phyloP scores from a whole-genome alignment of 495 filamentous ascomycete genomes.

The Aspergillus biplanus region DNA sequence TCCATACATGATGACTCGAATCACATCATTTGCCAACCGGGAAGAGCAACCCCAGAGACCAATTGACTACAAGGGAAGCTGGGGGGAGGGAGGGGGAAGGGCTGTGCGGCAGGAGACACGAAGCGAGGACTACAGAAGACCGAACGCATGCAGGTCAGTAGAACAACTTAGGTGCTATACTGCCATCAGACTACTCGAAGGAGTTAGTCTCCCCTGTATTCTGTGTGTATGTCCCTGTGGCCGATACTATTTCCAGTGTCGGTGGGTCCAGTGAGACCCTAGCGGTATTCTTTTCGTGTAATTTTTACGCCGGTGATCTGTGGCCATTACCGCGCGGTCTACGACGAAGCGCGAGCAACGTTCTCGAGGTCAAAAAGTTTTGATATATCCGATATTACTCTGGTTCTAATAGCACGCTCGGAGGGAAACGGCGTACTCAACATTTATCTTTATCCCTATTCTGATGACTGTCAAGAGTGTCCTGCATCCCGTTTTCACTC shows the following conservation, averaged over 20 bases:
- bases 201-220: slow-evolving; percentile 8
- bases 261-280: slow-evolving; percentile 8
- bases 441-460: background rate
- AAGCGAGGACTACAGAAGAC: slow-evolving; percentile 19
- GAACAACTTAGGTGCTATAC: background rate
- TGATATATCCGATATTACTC: slow-evolving; percentile 14
- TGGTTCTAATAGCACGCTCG: too few relatives aligned
- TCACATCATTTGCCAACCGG: slow-evolving; percentile 22
- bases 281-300: background rate
- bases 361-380: too few relatives aligned
- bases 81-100: slow-evolving; percentile 14
- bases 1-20: slow-evolving; percentile 21
- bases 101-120: slow-evolving; percentile 19
- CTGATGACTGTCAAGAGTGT: slow-evolving; percentile 1
- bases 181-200: background rate
- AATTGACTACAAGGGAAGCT: slow-evolving; percentile 19
- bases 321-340: background rate
- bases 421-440: too few relatives aligned
- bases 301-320: background rate
- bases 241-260: slow-evolving; percentile 12
- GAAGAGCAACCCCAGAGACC: slow-evolving; percentile 11
- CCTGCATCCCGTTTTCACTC: slow-evolving; percentile 8
- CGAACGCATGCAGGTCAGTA: slow-evolving; percentile 22
- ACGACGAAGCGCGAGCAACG: background rate
- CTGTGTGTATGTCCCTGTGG: slow-evolving; percentile 12